Evolutionary conservation across 1,284 basidiomycete species (phyloP).

Genomic region (Tylopilus sp.): DNA sequence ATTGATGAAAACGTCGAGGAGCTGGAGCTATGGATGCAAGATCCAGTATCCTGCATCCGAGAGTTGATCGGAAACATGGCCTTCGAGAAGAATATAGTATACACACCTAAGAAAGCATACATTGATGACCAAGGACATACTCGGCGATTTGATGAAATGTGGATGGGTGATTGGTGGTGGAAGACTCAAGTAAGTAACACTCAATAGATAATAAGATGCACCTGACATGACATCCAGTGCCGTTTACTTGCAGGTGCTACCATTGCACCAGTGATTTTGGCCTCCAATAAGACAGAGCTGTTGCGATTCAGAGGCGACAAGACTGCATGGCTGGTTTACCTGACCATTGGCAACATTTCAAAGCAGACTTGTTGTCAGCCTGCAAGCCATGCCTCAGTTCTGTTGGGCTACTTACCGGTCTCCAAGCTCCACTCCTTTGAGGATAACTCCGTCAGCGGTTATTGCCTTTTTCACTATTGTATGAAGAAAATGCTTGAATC

Average conservation of each 20-base stretch:
- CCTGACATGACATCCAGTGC: not conserved
- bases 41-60: not conserved
- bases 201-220: too few species aligned
- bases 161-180: constrained; percentile 10
- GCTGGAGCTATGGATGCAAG: not conserved
- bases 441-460: too few species aligned
- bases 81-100: not conserved
- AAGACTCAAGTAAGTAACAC: not conserved
- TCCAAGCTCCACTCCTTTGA: too few species aligned
- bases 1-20: not conserved
- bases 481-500: too few species aligned
- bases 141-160: not conserved
- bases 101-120: not conserved
- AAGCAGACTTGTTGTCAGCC: too few species aligned
- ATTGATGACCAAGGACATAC: not conserved
- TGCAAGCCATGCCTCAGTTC: too few species aligned
- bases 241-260: not conserved
- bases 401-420: too few species aligned
- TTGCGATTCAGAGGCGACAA: too few species aligned
- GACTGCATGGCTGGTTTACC: too few species aligned
- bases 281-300: too few species aligned
- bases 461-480: too few species aligned
- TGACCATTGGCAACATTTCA: too few species aligned
- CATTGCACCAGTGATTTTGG: not conserved
- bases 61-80: not conserved